phyloP scores from a whole-genome alignment of 1,139 yeast genomes.

The Taiozyma sp. region DNA sequence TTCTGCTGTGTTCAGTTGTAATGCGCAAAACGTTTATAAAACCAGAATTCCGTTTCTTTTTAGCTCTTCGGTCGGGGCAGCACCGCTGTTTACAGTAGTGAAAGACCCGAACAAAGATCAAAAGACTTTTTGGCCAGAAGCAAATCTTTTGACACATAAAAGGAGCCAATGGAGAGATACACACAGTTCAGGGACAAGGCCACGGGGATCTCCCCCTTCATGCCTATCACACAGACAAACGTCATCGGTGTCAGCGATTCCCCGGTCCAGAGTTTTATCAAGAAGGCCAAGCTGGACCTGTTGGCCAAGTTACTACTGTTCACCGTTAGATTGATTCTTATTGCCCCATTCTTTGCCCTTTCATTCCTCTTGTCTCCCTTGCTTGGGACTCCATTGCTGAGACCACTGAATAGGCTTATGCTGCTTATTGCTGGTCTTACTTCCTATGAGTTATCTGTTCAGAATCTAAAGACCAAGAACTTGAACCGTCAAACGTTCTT shows the following conservation, averaged over 20 bases:
- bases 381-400: not conserved
- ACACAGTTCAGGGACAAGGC: slow-evolving; percentile 73
- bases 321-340: slow-evolving; percentile 5
- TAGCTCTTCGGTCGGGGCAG: not conserved
- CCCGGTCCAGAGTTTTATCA: slow-evolving; percentile 15
- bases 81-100: not conserved
- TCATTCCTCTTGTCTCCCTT: slow-evolving; percentile 8
- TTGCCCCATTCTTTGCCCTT: slow-evolving; percentile 29
- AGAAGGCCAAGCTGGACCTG: slow-evolving; percentile 21
- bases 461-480: slow-evolving; percentile 18
- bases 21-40: not conserved
- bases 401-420: slow-evolving; percentile 4
- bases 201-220: slow-evolving; percentile 77
- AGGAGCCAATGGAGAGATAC: slow-evolving; percentile 59
- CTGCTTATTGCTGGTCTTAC: slow-evolving; percentile 10
- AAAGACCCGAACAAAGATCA: not conserved
- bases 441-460: slow-evolving; percentile 12
- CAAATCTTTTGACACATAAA: not conserved
- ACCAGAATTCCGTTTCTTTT: not conserved
- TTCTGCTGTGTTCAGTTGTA: too few relatives aligned
- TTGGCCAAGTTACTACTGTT: slow-evolving; percentile 3
- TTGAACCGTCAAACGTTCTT: slow-evolving; percentile 24
- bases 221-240: slow-evolving; percentile 34
- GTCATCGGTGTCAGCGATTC: slow-evolving; percentile 16
- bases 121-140: not conserved